Percentiles rank a stretch among this genome's conserved stretches.
phyloP scores from a whole-genome alignment of 176 grass and related monocot genomes.

The Alloteropsis semialata region DNA sequence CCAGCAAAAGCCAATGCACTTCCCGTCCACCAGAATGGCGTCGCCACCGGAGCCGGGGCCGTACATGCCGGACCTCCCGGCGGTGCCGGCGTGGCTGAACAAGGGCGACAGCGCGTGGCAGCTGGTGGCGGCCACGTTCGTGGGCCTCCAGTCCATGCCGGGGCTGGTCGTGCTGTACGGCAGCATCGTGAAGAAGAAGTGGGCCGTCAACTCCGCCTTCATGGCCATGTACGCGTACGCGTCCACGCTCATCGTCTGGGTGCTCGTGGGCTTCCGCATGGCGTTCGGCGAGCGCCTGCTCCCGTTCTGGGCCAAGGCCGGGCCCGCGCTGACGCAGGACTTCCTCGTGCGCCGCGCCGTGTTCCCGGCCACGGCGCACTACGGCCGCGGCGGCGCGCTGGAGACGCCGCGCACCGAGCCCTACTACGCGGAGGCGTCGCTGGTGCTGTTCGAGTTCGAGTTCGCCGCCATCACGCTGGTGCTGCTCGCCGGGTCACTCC shows the following conservation, averaged over 20 bases:
- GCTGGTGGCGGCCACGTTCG: conserved; percentile 58
- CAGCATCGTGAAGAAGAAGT: conserved; percentile 85
- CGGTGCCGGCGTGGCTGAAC: conserved; percentile 70
- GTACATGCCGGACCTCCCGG: conserved; percentile 33
- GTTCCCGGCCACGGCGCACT: conserved; percentile 54
- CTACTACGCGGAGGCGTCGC: conserved; percentile 64
- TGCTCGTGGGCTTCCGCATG: conserved; percentile 72
- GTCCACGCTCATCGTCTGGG: conserved; percentile 71
- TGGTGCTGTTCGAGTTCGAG: conserved; percentile 79
- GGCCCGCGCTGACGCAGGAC: conserved; percentile 38
- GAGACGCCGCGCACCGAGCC: conserved; percentile 46
- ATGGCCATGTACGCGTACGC: conserved; percentile 84
- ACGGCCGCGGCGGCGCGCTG: conserved; percentile 34
- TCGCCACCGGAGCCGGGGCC: conserved; percentile 21
- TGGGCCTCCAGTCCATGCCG: conserved; percentile 70
- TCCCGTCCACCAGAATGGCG: conserved; percentile 9
- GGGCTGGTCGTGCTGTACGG: conserved; percentile 71
- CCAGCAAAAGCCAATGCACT: not conserved
- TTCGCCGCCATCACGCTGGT: conserved; percentile 67
- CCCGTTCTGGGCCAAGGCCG: conserved; percentile 76
- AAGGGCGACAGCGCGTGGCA: conserved; percentile 90
- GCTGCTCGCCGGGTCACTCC: conserved; percentile 68
- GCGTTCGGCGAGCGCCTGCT: conserved; percentile 68
- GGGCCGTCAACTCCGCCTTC: conserved; percentile 82
- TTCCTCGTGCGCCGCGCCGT: conserved; percentile 47